Percentiles rank a stretch among this genome's conserved stretches.
phyloP scores from a whole-genome alignment of 208 protist species.

The Acanthamoeba royreba region DNA sequence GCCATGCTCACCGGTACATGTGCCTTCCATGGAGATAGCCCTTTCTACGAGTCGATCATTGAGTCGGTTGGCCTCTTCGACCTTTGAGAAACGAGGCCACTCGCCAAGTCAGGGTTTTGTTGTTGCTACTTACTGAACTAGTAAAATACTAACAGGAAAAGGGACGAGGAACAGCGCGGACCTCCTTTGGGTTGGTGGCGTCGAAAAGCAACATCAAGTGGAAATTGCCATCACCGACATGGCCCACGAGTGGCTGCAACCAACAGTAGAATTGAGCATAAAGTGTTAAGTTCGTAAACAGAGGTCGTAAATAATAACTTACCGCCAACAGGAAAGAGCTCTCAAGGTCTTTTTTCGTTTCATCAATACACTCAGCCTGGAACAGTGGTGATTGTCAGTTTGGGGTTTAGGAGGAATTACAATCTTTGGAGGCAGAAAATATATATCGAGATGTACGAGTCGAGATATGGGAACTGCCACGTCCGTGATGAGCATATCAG shows the following conservation, averaged over 20 bases:
- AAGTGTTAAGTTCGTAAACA: no score
- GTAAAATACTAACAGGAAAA: background rate
- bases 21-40: constrained; percentile 81
- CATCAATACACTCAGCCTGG: constrained; percentile 71
- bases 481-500: constrained; percentile 70
- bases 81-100: no score
- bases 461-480: constrained; percentile 86
- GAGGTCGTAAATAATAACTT: no score
- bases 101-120: no score
- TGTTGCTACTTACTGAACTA: no score
- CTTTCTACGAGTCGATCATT: constrained; percentile 82
- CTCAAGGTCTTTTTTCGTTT: constrained; percentile 82
- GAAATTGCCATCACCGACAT: constrained; percentile 89
- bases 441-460: constrained; percentile 65
- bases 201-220: constrained; percentile 82
- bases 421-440: no score
- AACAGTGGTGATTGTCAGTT: no score
- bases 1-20: constrained; percentile 85
- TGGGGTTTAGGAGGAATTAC: no score
- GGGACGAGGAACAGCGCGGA: no score
- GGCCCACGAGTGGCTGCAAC: constrained; percentile 76
- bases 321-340: constrained; percentile 45
- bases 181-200: constrained; percentile 72
- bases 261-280: background rate
- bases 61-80: constrained; percentile 61